Percentiles rank a stretch among this genome's conserved stretches.
Conservation (phyloP, 768 basidiomycete genomes). For the Rhodotorula toruloides region DNA sequence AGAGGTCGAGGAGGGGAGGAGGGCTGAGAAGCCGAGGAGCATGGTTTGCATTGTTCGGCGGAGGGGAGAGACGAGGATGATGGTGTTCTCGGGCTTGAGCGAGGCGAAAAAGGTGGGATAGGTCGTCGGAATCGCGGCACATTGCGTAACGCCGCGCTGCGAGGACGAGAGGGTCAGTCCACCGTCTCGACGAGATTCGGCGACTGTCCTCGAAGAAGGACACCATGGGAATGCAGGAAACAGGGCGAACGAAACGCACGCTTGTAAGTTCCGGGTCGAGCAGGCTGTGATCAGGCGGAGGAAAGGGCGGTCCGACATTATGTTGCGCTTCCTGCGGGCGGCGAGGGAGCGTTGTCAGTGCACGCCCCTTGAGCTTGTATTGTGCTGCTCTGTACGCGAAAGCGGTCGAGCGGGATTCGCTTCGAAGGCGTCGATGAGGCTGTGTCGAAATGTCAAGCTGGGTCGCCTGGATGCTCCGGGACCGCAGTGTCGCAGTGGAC, state of each 20-base stretch:
- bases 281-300: slow-evolving; percentile 22
- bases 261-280: slow-evolving; percentile 25
- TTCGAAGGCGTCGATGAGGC: too few species aligned
- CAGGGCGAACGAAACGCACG: background rate
- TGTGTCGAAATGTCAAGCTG: too few species aligned
- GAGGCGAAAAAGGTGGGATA: slow-evolving; percentile 29
- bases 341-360: background rate
- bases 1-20: background rate
- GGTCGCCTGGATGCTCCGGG: too few species aligned
- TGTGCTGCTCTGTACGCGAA: too few species aligned
- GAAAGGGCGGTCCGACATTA: slow-evolving; percentile 27
- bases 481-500: too few species aligned
- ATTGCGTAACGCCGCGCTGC: slow-evolving; percentile 25
- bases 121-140: slow-evolving; percentile 16
- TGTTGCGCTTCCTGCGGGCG: slow-evolving; percentile 24
- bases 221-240: background rate
- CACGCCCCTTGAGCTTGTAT: too few species aligned
- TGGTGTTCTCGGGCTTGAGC: slow-evolving; percentile 13
- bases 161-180: background rate
- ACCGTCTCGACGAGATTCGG: too few species aligned
- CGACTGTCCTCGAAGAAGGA: too few species aligned
- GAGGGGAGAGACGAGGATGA: slow-evolving; percentile 35
- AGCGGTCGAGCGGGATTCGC: too few species aligned
- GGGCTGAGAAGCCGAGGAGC: slow-evolving; percentile 19
- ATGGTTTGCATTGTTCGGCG: slow-evolving; percentile 35